Percentiles rank a stretch among this genome's conserved stretches.
phyloP scores from a whole-genome alignment of 169 alveolate genomes.

The Hepatocystis sp. region DNA sequence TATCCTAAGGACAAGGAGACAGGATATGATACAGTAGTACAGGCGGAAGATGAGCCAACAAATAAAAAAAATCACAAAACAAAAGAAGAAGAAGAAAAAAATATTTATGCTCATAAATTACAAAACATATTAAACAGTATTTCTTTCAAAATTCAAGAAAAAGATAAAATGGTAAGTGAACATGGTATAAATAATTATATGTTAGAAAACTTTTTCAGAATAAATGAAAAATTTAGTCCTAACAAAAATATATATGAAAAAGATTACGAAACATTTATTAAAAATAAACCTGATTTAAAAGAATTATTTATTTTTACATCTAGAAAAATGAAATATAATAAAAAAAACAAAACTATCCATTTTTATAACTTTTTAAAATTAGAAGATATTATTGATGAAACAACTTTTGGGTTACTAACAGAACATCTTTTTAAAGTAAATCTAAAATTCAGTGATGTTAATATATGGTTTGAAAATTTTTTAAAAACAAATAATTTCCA shows the following conservation, averaged over 20 bases:
- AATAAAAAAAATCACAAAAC: too few relatives aligned
- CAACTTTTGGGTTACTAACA: slow-evolving; percentile 1
- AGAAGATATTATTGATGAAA: slow-evolving; percentile 20
- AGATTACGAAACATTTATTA: neutral
- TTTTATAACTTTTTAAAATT: neutral
- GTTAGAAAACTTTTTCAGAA: slow-evolving; percentile 25
- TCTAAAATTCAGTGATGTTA: neutral
- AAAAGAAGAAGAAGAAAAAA: too few relatives aligned
- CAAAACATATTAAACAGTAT: too few relatives aligned
- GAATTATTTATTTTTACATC: neutral
- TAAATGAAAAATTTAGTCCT: neutral
- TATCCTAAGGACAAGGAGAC: too few relatives aligned
- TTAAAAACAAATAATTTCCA: slow-evolving; percentile 2
- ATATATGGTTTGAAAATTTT: neutral
- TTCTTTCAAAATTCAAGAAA: neutral
- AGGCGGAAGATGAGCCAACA: too few relatives aligned
- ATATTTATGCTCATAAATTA: too few relatives aligned
- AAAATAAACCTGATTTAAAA: neutral
- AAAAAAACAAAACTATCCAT: neutral
- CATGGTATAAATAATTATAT: too few relatives aligned
- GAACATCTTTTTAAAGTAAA: slow-evolving; percentile 10
- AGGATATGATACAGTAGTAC: too few relatives aligned
- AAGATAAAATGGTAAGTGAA: slow-evolving; percentile 21
- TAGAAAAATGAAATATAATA: slow-evolving; percentile 24
- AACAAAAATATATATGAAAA: slow-evolving; percentile 14